Conservation (phyloP, 2,329 filamentous ascomycete species). For the Pseudogymnoascus sp. region DNA sequence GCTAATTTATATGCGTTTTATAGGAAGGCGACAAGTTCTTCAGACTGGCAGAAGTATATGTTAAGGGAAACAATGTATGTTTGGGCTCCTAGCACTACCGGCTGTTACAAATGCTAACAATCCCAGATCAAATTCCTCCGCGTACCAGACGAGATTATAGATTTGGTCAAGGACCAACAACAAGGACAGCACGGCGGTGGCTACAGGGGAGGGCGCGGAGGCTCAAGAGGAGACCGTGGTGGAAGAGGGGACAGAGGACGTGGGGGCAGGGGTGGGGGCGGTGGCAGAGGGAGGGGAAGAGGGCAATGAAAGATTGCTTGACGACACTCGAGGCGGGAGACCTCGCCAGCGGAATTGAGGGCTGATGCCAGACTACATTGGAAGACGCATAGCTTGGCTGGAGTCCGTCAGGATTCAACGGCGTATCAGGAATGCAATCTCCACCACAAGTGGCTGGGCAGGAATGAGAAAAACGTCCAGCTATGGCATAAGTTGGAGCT, state of each 20-base stretch:
- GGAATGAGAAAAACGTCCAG: slow-evolving; percentile 1
- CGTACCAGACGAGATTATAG: slow-evolving; percentile 94
- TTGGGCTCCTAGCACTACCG: not conserved
- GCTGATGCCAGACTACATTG: slow-evolving; percentile 4
- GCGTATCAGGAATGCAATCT: slow-evolving; percentile 1
- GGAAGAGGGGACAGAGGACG: slow-evolving; percentile 47
- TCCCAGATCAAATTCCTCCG: slow-evolving; percentile 95
- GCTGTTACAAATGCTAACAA: slow-evolving; percentile 13
- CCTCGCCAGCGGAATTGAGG: not conserved
- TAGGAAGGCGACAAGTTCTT: slow-evolving; percentile 91
- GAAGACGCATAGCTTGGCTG: slow-evolving; percentile 9
- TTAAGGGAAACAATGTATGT: slow-evolving; percentile 89
- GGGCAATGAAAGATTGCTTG: slow-evolving; percentile 1
- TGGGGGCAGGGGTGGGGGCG: slow-evolving; percentile 41
- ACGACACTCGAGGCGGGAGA: slow-evolving; percentile 22
- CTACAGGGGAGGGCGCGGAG: slow-evolving; percentile 59
- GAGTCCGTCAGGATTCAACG: not conserved
- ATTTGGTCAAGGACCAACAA: slow-evolving; percentile 88
- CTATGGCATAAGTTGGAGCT: slow-evolving; percentile 4
- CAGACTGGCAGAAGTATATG: slow-evolving; percentile 86
- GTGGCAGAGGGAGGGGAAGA: slow-evolving; percentile 30
- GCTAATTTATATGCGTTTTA: slow-evolving; percentile 13
- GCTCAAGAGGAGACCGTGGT: slow-evolving; percentile 50
- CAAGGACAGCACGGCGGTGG: slow-evolving; percentile 56
- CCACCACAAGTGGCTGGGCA: not conserved